Base-by-base conservation (phyloP, 306 rosid species). In the Abrus pulchellus region DNA sequence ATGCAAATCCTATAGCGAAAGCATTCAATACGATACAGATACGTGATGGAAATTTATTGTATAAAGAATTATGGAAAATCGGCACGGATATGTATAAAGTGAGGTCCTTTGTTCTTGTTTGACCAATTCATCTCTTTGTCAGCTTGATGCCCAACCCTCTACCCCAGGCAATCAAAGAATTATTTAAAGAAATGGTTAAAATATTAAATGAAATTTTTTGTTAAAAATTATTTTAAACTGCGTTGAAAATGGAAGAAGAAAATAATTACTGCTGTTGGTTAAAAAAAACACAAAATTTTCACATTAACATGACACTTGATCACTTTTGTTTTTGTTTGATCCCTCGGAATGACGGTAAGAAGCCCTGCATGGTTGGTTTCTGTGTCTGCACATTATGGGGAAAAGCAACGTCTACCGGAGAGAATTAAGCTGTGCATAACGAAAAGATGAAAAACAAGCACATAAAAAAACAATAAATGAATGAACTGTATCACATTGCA, bases 401-500 rank as follows among this genome's bases (percentile, higher is more conserved):
- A 20, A 1, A 10, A 60, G 2, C 1, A 9, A 30, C 14, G 30
- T 59, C 29, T 59, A 2, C 62, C 57, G 52, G 52, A 9, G 52
- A 47, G 1, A 3, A 6, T 6, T 44, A 44, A 44, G 48, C 48
- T 2, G 4, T 36, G 40, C 4, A 36, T 36, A 36, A 36, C 40
- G 6, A 44, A 7, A 44, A 44, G 10, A 44, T 7, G 48, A 44
- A 44, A 12, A 36, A 14, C 5, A 1, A 14, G 14, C 4, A 54
- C 0, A 44, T 8, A 2, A 30, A 61, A 62, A 36, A 62, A 2
- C 1, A 64, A 38, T 38, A 20, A 3, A 45, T 28, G 65, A 77
- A 68, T 68, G 82, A 78, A 59, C 47, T 67, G 82, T 40, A 13
- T 53, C n/a, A 41, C 5, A 32, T 2, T n/a, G 76, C 20, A 43